Evolutionary conservation across 768 basidiomycete genomes (phyloP), one percentile per base, ranked within the genome.

Genomic region (Trametes maxima): DNA sequence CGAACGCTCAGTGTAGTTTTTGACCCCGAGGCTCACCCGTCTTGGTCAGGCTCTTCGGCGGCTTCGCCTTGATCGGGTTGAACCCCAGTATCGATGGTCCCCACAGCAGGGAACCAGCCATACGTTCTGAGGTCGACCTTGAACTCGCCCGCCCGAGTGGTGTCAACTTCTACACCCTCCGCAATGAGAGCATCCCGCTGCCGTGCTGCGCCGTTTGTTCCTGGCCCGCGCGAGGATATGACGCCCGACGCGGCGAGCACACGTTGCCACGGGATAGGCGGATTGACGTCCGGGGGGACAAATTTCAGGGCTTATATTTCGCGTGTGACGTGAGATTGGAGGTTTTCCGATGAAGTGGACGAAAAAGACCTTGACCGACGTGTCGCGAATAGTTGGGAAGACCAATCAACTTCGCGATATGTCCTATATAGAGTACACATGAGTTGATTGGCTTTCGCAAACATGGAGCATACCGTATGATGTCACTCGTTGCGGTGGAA

Each of bases 161-260:
- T 75, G 2, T 69, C 79, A 19, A 95, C 92, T 52, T 90, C 85
- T n/a, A 95, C 82, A 3, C 90, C 92, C 72, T 95, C 94, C 0
- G 84, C 86, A 59, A 87, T 84, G 14, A 97, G 80, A 2, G 81
- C 86, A n/a, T 88, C 85, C 17, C 85, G 78, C 70, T 97, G 94
- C 0, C 85, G 77, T 46, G 82, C 82, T 0, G 93, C 93, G 2
- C 92, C 93, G 42, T 82, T 77, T 3, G 94, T 94, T 3, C 87
- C 89, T 3, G 94, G 92, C 0, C 90, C 93, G 45, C 94, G 82
- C 7, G 92, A 94, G 1, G 92, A 92, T 65, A 92, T 89, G 1
- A 79, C 74, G 1, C 92, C 92, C 0, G 86, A 80, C 0, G 90
- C 79, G 3, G 84, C 80, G 14, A 94, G 78, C 4, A 94, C 90